These are phyloP conservation scores for Asterophora parasitica DNA, from an alignment of 768 basidiomycete species.

Conservation along the genomic window DNA sequence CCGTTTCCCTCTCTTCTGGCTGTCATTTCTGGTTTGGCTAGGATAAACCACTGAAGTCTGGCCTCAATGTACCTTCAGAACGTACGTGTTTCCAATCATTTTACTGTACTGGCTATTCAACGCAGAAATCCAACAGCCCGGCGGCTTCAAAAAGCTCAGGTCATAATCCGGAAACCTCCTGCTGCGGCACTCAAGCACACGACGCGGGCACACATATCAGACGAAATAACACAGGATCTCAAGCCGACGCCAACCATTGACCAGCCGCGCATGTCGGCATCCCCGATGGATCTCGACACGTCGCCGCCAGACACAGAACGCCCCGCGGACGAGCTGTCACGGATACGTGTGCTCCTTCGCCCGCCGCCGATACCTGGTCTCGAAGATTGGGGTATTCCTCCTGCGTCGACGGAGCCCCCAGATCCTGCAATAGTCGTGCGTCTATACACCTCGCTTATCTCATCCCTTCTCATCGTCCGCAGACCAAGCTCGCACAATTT, in stretches of 20 bases:
- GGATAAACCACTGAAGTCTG: constrained; percentile 50
- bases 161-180: constrained; percentile 53
- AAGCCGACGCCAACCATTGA: background rate
- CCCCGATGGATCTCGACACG: constrained; percentile 18
- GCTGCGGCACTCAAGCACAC: constrained; percentile 40
- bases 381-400: constrained; percentile 76
- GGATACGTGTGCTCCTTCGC: constrained; percentile 49
- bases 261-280: constrained; percentile 2
- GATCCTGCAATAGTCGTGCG: constrained; percentile 62
- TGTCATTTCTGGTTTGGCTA: constrained; percentile 55
- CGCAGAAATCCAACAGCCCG: constrained; percentile 25
- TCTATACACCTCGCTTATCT: background rate
- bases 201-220: constrained; percentile 45
- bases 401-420: constrained; percentile 46
- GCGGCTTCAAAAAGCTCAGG: constrained; percentile 46
- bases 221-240: constrained; percentile 31
- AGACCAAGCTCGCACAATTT: constrained; percentile 84
- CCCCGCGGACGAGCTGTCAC: constrained; percentile 44
- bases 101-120: background rate
- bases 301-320: constrained; percentile 18
- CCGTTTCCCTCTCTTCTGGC: constrained; percentile 67
- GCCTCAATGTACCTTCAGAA: constrained; percentile 34
- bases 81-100: constrained; percentile 26
- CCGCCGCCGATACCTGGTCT: constrained; percentile 64
- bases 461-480: background rate